Evolutionary conservation across 352 stramenopile genomes (phyloP).

Genomic region (Phytophthora idaei): DNA sequence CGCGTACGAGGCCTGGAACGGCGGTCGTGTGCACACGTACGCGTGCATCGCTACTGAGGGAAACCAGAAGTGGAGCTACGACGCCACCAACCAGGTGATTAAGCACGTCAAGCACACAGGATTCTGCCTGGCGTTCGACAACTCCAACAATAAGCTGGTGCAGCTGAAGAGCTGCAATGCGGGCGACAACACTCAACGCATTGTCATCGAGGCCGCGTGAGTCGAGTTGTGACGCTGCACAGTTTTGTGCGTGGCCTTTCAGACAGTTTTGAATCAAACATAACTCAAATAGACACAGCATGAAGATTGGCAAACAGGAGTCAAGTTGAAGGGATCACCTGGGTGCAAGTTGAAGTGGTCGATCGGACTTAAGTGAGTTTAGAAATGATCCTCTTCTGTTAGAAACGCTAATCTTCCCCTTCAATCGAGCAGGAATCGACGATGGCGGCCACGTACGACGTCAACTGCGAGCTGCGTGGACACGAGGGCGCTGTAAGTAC

Average conservation of each 20-base stretch:
- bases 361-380: background rate
- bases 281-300: too few relatives aligned
- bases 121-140: constrained; percentile 61
- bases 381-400: background rate
- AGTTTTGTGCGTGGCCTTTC: too few relatives aligned
- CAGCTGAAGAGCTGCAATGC: constrained; percentile 56
- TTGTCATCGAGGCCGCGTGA: constrained; percentile 35
- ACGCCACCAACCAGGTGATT: constrained; percentile 44
- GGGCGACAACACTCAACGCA: constrained; percentile 50
- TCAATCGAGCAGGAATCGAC: background rate
- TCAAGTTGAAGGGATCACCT: too few relatives aligned
- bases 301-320: too few relatives aligned
- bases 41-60: constrained; percentile 49
- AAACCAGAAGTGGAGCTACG: constrained; percentile 72
- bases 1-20: constrained; percentile 59
- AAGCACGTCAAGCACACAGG: constrained; percentile 53
- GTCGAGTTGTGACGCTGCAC: background rate
- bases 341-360: too few relatives aligned
- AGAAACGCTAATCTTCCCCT: constrained; percentile 15
- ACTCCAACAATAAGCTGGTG: constrained; percentile 45
- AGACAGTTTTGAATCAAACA: too few relatives aligned
- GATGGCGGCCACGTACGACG: constrained; percentile 33
- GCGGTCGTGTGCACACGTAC: constrained; percentile 65
- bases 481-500: constrained; percentile 78
- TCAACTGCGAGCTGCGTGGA: constrained; percentile 64